Conservation (phyloP, 495 filamentous ascomycete species). For the Parmelia sp. region DNA sequence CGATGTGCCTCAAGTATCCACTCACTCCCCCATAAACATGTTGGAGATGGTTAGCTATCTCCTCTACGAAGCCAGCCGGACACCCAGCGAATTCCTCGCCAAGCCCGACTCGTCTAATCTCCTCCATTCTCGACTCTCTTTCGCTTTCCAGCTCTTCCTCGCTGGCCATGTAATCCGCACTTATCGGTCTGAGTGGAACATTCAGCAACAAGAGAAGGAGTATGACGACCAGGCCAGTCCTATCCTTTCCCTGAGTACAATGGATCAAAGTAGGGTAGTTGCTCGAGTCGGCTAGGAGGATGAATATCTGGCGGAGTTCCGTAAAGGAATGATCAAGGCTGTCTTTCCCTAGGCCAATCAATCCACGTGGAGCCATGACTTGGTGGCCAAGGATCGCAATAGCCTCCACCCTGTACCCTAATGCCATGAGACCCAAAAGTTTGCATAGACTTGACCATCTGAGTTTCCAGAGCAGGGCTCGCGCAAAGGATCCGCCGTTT, state of each 20-base stretch:
- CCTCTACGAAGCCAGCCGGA: constrained; percentile 48
- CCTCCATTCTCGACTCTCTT: constrained; percentile 53
- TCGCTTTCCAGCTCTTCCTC: constrained; percentile 56
- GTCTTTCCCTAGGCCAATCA: constrained; percentile 59
- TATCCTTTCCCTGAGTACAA: constrained; percentile 86
- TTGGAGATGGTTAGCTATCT: constrained; percentile 46
- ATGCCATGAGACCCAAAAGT: constrained; percentile 50
- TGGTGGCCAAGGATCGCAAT: constrained; percentile 58
- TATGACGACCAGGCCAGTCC: constrained; percentile 67
- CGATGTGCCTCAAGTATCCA: constrained; percentile 54
- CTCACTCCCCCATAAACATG: constrained; percentile 54
- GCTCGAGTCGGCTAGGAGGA: constrained; percentile 38
- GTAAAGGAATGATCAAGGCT: constrained; percentile 55
- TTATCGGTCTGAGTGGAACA: constrained; percentile 51
- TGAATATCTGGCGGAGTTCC: constrained; percentile 57
- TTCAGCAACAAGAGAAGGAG: constrained; percentile 53
- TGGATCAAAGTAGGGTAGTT: constrained; percentile 62
- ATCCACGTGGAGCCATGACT: constrained; percentile 62
- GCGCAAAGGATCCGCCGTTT: constrained; percentile 65
- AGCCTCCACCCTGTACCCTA: constrained; percentile 61
- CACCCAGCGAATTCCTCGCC: constrained; percentile 61
- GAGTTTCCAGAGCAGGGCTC: constrained; percentile 60
- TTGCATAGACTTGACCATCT: constrained; percentile 61
- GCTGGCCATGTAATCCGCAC: constrained; percentile 60
- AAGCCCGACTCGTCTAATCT: constrained; percentile 63